Conservation (phyloP, 2,329 filamentous ascomycete genomes). For the Madurella fahalii region DNA sequence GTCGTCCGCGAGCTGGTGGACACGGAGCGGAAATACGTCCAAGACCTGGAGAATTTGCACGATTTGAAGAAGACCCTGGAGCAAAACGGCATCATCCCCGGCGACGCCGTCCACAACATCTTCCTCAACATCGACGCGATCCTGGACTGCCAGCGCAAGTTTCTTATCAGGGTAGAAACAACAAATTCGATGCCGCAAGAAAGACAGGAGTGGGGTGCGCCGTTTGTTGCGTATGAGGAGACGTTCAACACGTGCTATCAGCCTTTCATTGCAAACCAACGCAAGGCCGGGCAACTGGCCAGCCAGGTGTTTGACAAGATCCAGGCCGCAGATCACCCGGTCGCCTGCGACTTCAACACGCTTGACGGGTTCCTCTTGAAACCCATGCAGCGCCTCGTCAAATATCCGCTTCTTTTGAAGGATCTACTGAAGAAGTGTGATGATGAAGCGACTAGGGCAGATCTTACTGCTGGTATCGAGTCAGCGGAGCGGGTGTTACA, state of each 20-base stretch:
- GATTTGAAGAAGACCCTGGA: constrained; percentile 87
- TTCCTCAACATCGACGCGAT: constrained; percentile 95
- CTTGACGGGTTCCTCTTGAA: constrained; percentile 92
- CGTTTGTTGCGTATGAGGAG: constrained; percentile 81
- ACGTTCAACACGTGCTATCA: constrained; percentile 83
- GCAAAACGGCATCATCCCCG: constrained; percentile 79
- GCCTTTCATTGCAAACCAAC: constrained; percentile 95
- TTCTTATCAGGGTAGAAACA: constrained; percentile 92
- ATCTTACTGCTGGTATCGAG: constrained; percentile 72
- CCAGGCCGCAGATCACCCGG: constrained; percentile 66
- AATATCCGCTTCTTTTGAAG: constrained; percentile 87
- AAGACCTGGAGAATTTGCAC: constrained; percentile 91
- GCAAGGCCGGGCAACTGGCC: constrained; percentile 81
- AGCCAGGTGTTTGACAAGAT: constrained; percentile 86
- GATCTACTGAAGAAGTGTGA: constrained; percentile 84
- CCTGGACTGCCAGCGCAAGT: constrained; percentile 90
- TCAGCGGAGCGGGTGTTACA: constrained; percentile 77
- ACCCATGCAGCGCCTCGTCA: constrained; percentile 91
- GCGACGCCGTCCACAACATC: constrained; percentile 88
- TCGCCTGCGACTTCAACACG: constrained; percentile 82
- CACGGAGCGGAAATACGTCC: constrained; percentile 95
- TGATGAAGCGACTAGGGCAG: constrained; percentile 63
- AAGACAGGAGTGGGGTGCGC: constrained; percentile 88
- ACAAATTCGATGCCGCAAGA: constrained; percentile 77
- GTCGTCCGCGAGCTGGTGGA: constrained; percentile 89